These are phyloP conservation scores for Vitis riparia DNA, from an alignment of 164 flowering plant genomes.

Conservation along the genomic window DNA sequence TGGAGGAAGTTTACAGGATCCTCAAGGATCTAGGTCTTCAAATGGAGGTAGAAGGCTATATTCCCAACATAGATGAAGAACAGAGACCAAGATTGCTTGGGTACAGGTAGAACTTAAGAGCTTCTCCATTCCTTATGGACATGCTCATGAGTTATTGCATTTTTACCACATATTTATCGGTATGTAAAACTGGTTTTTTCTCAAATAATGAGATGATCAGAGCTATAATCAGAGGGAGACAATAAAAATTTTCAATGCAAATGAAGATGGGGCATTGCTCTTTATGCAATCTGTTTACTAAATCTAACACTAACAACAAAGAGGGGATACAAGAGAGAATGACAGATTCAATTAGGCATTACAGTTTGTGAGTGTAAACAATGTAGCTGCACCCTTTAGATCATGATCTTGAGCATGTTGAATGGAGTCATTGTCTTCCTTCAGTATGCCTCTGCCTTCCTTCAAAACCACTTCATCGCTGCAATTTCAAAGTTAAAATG, in stretches of 20 bases:
- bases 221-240: background rate
- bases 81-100: slow-evolving; percentile 15
- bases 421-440: slow-evolving; percentile 6
- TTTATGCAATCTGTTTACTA: background rate
- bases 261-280: background rate
- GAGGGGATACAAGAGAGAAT: background rate
- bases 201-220: too few relatives aligned
- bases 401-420: slow-evolving; percentile 9
- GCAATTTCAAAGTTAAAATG: background rate
- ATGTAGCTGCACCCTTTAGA: slow-evolving; percentile 7
- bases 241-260: background rate
- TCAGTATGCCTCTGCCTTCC: background rate
- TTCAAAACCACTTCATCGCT: slow-evolving; percentile 1
- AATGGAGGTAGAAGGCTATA: slow-evolving; percentile 44
- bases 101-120: slow-evolving; percentile 14
- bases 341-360: background rate
- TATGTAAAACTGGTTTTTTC: background rate
- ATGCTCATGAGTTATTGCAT: slow-evolving; percentile 12
- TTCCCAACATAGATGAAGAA: slow-evolving; percentile 21
- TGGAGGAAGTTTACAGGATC: slow-evolving; percentile 34
- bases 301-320: background rate
- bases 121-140: slow-evolving; percentile 20
- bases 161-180: slow-evolving; percentile 3
- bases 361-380: slow-evolving; percentile 18
- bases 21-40: slow-evolving; percentile 44